Evolutionary conservation across 2,329 filamentous ascomycete genomes (phyloP).

Genomic region (Fusarium albosuccineum): DNA sequence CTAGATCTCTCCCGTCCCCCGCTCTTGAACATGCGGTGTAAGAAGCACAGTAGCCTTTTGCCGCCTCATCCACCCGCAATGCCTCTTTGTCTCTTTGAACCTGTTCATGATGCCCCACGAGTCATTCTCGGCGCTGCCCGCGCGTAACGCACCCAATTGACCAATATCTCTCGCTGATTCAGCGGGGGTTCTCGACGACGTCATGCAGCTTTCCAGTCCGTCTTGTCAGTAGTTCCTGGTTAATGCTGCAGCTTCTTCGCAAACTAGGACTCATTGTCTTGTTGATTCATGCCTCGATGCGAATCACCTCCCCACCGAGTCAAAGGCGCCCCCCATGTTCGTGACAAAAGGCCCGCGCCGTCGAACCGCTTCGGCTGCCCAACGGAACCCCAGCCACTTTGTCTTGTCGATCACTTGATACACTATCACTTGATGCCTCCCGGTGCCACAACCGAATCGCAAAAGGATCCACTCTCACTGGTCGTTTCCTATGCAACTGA

Average conservation of each 20-base stretch:
- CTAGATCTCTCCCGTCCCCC: neutral
- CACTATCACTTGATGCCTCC: neutral
- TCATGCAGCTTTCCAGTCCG: neutral
- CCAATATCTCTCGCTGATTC: neutral
- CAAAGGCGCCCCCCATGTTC: conserved; percentile 20
- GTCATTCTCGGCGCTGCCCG: conserved; percentile 18
- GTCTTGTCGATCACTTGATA: conserved; percentile 25
- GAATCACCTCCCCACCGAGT: conserved; percentile 16
- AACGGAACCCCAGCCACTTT: conserved; percentile 9
- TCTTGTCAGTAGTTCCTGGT: neutral
- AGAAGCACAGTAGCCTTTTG: no score
- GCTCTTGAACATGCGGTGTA: conserved; percentile 28
- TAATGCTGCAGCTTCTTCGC: no score
- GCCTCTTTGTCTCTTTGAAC: neutral
- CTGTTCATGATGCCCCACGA: conserved; percentile 7
- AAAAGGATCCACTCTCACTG: conserved; percentile 29
- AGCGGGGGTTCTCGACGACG: conserved; percentile 9
- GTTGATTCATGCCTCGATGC: conserved; percentile 3
- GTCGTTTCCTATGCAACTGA: conserved; percentile 8
- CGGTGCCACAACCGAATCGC: neutral
- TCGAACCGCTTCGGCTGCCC: conserved; percentile 24
- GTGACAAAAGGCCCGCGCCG: conserved; percentile 32
- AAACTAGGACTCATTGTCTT: neutral
- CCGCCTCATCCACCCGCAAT: neutral
- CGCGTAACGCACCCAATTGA: conserved; percentile 11